Evolutionary conservation across 2,329 filamentous ascomycete species (phyloP).

Genomic region (Ilyonectria robusta): DNA sequence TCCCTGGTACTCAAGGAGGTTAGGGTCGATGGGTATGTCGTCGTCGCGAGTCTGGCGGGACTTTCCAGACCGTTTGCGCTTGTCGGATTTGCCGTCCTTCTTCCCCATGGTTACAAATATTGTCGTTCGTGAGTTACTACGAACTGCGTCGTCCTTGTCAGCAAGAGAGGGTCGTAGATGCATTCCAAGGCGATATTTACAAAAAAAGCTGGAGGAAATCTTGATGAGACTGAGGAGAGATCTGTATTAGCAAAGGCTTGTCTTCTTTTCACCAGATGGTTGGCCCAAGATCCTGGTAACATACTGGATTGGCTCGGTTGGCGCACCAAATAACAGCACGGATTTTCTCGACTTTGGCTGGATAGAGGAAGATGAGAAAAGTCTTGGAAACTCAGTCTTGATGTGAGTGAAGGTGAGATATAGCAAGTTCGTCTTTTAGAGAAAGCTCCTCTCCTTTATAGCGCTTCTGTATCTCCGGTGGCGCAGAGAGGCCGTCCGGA

Average conservation of each 20-base stretch:
- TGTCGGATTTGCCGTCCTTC: slow-evolving; percentile 34
- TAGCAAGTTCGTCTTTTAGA: neutral
- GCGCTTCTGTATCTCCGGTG: neutral
- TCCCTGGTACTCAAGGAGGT: neutral
- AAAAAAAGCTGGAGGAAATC: neutral
- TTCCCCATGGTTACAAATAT: slow-evolving; percentile 31
- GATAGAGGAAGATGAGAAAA: neutral
- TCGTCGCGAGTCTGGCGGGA: slow-evolving; percentile 29
- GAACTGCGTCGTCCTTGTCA: neutral
- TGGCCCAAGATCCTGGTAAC: neutral
- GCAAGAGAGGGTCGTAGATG: neutral
- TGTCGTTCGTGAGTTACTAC: neutral
- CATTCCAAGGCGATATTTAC: neutral
- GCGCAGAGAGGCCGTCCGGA: neutral
- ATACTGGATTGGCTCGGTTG: neutral
- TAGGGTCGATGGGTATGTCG: slow-evolving; percentile 33
- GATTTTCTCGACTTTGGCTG: neutral
- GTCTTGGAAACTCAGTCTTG: neutral
- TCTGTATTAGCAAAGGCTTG: neutral
- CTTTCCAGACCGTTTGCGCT: slow-evolving; percentile 26
- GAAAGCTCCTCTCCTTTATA: neutral
- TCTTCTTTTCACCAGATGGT: neutral
- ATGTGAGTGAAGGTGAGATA: neutral
- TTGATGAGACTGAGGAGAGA: neutral
- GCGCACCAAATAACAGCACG: neutral